Base-by-base conservation (phyloP, 2,329 filamentous ascomycete species). In the Davidsoniella neocaledoniae region DNA sequence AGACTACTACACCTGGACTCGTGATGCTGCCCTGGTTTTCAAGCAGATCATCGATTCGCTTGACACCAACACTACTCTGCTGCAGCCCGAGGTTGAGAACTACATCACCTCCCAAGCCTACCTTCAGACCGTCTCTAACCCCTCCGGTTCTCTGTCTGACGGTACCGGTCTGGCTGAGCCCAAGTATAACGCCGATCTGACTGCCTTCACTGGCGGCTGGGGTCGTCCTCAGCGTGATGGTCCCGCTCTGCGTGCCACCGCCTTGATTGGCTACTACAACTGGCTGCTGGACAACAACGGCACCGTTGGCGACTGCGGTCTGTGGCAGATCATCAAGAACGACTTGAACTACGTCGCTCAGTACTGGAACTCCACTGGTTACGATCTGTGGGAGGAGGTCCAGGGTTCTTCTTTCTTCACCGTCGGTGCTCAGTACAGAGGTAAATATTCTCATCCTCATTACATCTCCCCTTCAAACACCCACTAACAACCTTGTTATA, bases 371-470 rank as follows among this genome's bases (percentile, higher is more conserved):
- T 63, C 69, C 55, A 74, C 72, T 0, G 73, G 74, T 5, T 91
- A 78, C 58, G 86, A 93, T 61, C 71, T 93, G 2, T 91, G 86
- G 86, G 86, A 91, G 61, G 86, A 91, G 61, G 76, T 88, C 12
- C 67, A 70, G 21, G 82, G 83, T 39, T 79, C 76, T 19, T 87
- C 83, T 0, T 91, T 88, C 68, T 93, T 90, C 64, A 91, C 85
- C 1, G 66, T 79, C 29, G 75, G 77, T 2, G 72, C 74, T 39
- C 77, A 83, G 53, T 78, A 90, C 60, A 76, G 84, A 56, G 72
- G 78, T 57, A 59, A 72, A 54, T 63, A 16, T 8, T 33, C 26
- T 33, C 5, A 12, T 6, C 2, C 7, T 12, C 26, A 33, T 12
- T 12, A 33, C 26, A 33, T 8, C 26, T 33, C 5, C 10, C 26